Conservation (phyloP, 495 filamentous ascomycete genomes). For the Aspergillus incahuasiensis region DNA sequence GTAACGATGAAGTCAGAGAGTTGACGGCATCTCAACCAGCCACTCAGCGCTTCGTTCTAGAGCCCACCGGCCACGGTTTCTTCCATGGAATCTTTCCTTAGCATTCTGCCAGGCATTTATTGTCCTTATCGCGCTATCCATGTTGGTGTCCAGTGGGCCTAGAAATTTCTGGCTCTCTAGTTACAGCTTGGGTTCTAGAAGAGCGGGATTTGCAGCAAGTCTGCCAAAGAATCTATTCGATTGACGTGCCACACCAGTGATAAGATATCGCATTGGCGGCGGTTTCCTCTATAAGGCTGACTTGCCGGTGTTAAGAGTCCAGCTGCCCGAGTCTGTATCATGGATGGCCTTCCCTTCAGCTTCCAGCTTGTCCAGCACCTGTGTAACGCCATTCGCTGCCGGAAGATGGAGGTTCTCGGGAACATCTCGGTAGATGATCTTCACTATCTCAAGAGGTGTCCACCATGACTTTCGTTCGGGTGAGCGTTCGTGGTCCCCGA, state of each 20-base stretch:
- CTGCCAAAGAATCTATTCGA: not conserved
- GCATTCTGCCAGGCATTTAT: not conserved
- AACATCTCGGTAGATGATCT: slow-evolving; percentile 75
- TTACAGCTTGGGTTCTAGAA: not conserved
- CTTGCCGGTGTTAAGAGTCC: slow-evolving; percentile 42
- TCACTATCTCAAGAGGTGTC: slow-evolving; percentile 78
- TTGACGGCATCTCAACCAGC: slow-evolving; percentile 7
- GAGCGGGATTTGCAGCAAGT: not conserved
- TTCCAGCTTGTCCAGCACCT: slow-evolving; percentile 66
- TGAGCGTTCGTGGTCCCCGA: slow-evolving; percentile 29
- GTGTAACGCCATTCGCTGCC: slow-evolving; percentile 62
- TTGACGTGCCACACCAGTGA: not conserved
- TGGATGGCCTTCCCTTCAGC: slow-evolving; percentile 57
- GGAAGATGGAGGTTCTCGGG: slow-evolving; percentile 69
- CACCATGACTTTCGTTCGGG: slow-evolving; percentile 38
- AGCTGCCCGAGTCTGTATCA: slow-evolving; percentile 44
- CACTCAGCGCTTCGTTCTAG: slow-evolving; percentile 1
- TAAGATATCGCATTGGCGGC: not conserved
- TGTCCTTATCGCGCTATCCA: not conserved
- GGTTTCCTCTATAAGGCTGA: slow-evolving; percentile 24
- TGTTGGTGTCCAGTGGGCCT: not conserved
- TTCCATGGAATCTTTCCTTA: slow-evolving; percentile 2
- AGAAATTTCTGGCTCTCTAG: not conserved
- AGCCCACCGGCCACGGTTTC: not conserved
- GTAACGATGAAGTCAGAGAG: slow-evolving; percentile 19